Base-by-base conservation (phyloP, 1,284 basidiomycete species). In the Cryptococcus hybrid region DNA sequence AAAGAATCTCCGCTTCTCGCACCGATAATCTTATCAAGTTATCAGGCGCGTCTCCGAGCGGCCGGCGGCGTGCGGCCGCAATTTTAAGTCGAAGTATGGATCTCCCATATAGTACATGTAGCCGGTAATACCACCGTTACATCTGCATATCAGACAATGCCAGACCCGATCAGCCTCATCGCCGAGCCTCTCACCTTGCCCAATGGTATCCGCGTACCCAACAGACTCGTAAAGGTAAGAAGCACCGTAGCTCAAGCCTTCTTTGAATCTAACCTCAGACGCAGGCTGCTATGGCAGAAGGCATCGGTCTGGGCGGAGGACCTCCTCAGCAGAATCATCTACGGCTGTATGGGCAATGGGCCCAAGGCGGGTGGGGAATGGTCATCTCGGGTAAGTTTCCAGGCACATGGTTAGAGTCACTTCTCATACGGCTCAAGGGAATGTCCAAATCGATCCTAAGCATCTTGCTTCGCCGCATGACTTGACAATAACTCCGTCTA, bases 391-490 rank as follows among this genome's bases (percentile, higher is more conserved):
- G 81, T 81, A 15, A 40, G 74, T 63, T 48, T 9, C 2, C 8
- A 30, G 24, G 35, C n/a, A 7, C 44, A 11, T 40, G 54, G 51
- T 11, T 3, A 34, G 13, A 24, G 18, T 13, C n/a, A 11, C 7
- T 24, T 15, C 24, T 47, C 40, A 43, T 37, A 34, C 40, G 37
- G 47, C 8, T 30, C 5, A 57, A 82, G 83, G 94, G 13, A 97
- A 97, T 67, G 84, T 93, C 1, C 88, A 90, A 65, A 86, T 97
- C 37, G 85, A 85, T 47, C 68, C 71, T 0, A 74, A 80, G 0
- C 91, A 95, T 71, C 82, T 95, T 1, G 83, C 88, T 0, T 82
- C 92, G 7, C 92, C 91, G 1, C 84, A 89, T 59, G 94, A 97
- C 71, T 79, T 93, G 15, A 77, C 85, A 5, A 67, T 92, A 0